phyloP scores from a whole-genome alignment of 352 stramenopile genomes.

The Phytopythium vexans region DNA sequence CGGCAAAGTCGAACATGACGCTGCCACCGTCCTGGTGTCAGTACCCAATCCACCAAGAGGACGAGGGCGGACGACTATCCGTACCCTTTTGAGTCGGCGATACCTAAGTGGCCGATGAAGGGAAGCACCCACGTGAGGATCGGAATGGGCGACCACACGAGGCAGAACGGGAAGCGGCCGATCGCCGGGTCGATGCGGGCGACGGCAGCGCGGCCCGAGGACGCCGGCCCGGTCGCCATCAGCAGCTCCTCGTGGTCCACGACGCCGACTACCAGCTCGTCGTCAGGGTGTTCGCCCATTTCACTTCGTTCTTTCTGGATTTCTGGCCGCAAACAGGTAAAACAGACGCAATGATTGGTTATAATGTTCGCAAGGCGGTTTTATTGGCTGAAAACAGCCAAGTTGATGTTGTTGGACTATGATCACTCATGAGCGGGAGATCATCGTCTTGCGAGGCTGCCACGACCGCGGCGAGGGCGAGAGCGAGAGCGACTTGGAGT shows the following conservation, averaged over 20 bases:
- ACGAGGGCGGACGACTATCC: background rate
- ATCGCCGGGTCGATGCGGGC: slow-evolving; percentile 23
- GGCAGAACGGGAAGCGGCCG: slow-evolving; percentile 87
- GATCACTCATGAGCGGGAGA: too few species aligned
- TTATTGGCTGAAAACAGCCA: too few species aligned
- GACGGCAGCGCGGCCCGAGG: background rate
- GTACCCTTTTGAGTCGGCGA: slow-evolving; percentile 86
- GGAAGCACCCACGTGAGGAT: slow-evolving; percentile 92
- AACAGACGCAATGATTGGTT: too few species aligned
- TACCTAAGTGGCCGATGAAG: slow-evolving; percentile 96
- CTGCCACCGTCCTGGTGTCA: slow-evolving; percentile 19
- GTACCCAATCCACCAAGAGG: background rate
- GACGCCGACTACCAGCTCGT: slow-evolving; percentile 5
- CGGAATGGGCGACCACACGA: slow-evolving; percentile 91
- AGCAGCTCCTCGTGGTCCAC: slow-evolving; percentile 7
- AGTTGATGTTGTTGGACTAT: too few species aligned
- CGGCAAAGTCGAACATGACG: slow-evolving; percentile 95
- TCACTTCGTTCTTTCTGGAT: too few species aligned
- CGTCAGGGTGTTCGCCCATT: background rate
- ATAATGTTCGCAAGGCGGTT: too few species aligned
- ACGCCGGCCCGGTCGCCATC: background rate
- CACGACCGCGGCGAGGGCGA: background rate
- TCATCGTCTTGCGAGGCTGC: too few species aligned
- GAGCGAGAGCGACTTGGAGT: slow-evolving; percentile 36
- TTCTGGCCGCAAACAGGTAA: too few species aligned